These are phyloP conservation scores for Dalbergia cultrata DNA, from an alignment of 306 rosid species.

Conservation along the genomic window DNA sequence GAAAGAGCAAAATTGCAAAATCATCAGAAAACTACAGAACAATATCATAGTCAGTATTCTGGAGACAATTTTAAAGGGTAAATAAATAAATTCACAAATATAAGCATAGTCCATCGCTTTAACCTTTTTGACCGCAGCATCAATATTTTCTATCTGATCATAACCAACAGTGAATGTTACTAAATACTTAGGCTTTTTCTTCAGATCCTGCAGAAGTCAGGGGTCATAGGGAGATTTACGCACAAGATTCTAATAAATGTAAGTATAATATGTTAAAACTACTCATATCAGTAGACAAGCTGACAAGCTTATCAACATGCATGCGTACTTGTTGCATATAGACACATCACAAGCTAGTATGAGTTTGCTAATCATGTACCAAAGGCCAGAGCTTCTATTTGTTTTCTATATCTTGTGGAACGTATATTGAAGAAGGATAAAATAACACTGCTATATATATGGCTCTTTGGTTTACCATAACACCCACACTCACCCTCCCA, in stretches of 20 bases:
- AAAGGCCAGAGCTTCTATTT: constrained; percentile 22
- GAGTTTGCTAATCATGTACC: constrained; percentile 24
- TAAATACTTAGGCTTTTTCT: constrained; percentile 85
- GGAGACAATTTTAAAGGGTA: constrained; percentile 40
- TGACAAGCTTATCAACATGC: constrained; percentile 32
- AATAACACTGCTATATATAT: neutral
- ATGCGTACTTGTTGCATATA: constrained; percentile 39
- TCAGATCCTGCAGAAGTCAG: constrained; percentile 80
- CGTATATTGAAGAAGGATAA: constrained; percentile 30
- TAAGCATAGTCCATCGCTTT: constrained; percentile 23
- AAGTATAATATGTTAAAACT: constrained; percentile 10
- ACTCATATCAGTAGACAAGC: constrained; percentile 24
- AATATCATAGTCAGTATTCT: constrained; percentile 51
- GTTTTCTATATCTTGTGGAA: constrained; percentile 35
- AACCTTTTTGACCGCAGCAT: constrained; percentile 85
- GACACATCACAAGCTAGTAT: constrained; percentile 27
- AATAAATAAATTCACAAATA: constrained; percentile 27
- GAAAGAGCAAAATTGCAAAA: constrained; percentile 95
- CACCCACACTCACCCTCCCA: neutral
- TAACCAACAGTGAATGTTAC: constrained; percentile 94
- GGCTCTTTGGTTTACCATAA: neutral
- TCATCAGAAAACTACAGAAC: constrained; percentile 86
- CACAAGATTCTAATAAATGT: constrained; percentile 26
- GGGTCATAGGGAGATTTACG: constrained; percentile 36
- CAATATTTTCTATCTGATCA: constrained; percentile 81